A percentile compares a stretch with the other conserved stretches of the same genome.
phyloP scores from a whole-genome alignment of 2,329 filamentous ascomycete species.

The Beauveria asiatica region DNA sequence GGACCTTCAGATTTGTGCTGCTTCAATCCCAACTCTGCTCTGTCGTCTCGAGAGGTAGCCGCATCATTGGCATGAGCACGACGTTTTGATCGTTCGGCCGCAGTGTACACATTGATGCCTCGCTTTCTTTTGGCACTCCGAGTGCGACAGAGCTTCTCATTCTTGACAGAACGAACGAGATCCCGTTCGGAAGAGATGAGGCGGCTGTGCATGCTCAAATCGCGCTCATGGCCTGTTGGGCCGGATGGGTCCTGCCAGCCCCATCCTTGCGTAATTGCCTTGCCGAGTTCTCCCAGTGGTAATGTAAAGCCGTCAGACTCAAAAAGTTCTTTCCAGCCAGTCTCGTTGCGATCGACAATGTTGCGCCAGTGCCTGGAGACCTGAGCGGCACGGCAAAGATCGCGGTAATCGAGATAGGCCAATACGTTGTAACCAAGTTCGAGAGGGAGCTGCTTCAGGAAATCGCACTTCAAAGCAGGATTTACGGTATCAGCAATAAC shows the following conservation, averaged over 20 bases:
- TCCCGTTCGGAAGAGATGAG: slow-evolving; percentile 47
- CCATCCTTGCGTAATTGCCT: slow-evolving; percentile 87
- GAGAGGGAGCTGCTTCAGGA: slow-evolving; percentile 71
- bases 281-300: slow-evolving; percentile 72
- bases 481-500: slow-evolving; percentile 88
- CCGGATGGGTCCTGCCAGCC: slow-evolving; percentile 89
- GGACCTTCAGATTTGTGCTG: slow-evolving; percentile 67
- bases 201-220: slow-evolving; percentile 56
- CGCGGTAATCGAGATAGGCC: slow-evolving; percentile 74
- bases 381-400: slow-evolving; percentile 82
- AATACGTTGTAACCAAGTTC: slow-evolving; percentile 85
- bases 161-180: slow-evolving; percentile 33
- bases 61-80: slow-evolving; percentile 41
- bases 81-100: slow-evolving; percentile 45
- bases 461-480: slow-evolving; percentile 90
- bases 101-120: slow-evolving; percentile 33
- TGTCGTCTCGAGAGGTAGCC: slow-evolving; percentile 34
- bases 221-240: slow-evolving; percentile 66
- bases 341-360: slow-evolving; percentile 86
- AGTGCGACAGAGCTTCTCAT: slow-evolving; percentile 34
- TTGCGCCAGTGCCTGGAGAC: slow-evolving; percentile 92
- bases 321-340: slow-evolving; percentile 88
- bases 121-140: slow-evolving; percentile 51
- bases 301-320: slow-evolving; percentile 75
- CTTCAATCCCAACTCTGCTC: slow-evolving; percentile 30